phyloP scores from a whole-genome alignment of 768 basidiomycete species.

The Cystobasidiopsis lactophilus region DNA sequence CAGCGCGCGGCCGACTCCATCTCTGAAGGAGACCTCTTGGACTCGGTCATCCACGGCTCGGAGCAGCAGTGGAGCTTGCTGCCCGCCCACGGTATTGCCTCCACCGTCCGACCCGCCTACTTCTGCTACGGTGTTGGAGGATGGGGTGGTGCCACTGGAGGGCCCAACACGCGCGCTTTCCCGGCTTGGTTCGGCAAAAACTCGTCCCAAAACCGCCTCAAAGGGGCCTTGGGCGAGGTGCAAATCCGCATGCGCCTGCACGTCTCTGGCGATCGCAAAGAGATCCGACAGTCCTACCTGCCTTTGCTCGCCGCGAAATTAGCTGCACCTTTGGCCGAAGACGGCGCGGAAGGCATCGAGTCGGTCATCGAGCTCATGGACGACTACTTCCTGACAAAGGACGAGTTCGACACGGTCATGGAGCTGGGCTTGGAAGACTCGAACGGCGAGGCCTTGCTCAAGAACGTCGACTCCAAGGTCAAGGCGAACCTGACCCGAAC shows the following conservation, averaged over 20 bases:
- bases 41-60: slow-evolving; percentile 72
- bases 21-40: slow-evolving; percentile 84
- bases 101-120: slow-evolving; percentile 69
- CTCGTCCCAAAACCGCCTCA: slow-evolving; percentile 68
- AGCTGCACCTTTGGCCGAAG: slow-evolving; percentile 51
- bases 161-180: not conserved
- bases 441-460: slow-evolving; percentile 49
- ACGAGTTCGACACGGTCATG: slow-evolving; percentile 90
- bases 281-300: slow-evolving; percentile 77
- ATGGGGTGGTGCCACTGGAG: not conserved
- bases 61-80: slow-evolving; percentile 93
- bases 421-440: slow-evolving; percentile 73
- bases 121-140: slow-evolving; percentile 43
- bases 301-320: slow-evolving; percentile 67
- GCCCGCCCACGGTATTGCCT: slow-evolving; percentile 78
- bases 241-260: slow-evolving; percentile 89
- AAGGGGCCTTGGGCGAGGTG: slow-evolving; percentile 59
- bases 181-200: slow-evolving; percentile 83
- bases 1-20: slow-evolving; percentile 74
- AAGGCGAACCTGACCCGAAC: slow-evolving; percentile 70
- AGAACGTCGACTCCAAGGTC: slow-evolving; percentile 57
- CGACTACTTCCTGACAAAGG: slow-evolving; percentile 72
- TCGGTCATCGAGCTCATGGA: slow-evolving; percentile 77
- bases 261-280: slow-evolving; percentile 68
- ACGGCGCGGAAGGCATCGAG: slow-evolving; percentile 57